phyloP scores from a whole-genome alignment of 1,139 yeast species.

The Saccharomycopsis hybrid region DNA sequence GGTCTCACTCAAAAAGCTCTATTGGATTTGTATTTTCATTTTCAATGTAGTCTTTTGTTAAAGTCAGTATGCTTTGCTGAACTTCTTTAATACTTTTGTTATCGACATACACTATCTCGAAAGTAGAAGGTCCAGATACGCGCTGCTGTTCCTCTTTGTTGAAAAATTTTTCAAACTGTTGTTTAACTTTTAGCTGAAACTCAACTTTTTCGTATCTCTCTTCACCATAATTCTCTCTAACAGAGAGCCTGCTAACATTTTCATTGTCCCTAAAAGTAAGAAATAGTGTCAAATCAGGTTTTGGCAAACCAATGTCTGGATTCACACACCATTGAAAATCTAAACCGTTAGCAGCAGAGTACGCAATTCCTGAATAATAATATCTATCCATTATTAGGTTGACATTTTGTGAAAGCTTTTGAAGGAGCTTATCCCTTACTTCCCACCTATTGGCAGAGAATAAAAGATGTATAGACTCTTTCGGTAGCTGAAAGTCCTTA shows the following conservation, averaged over 20 bases:
- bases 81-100: slow-evolving; percentile 53
- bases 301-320: slow-evolving; percentile 82
- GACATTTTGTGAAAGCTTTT: slow-evolving; percentile 44
- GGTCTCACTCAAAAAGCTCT: slow-evolving; percentile 1
- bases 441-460: slow-evolving; percentile 98
- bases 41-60: slow-evolving; percentile 8
- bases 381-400: slow-evolving; percentile 77
- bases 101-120: slow-evolving; percentile 55
- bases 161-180: slow-evolving; percentile 47
- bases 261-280: slow-evolving; percentile 45
- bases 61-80: slow-evolving; percentile 23
- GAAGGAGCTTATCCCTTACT: slow-evolving; percentile 42
- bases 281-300: slow-evolving; percentile 80
- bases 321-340: slow-evolving; percentile 66
- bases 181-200: slow-evolving; percentile 66
- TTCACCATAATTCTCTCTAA: slow-evolving; percentile 80
- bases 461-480: slow-evolving; percentile 76
- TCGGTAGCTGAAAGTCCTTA: slow-evolving; percentile 43
- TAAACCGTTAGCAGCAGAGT: slow-evolving; percentile 79
- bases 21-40: slow-evolving; percentile 1
- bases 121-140: slow-evolving; percentile 28
- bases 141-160: slow-evolving; percentile 27
- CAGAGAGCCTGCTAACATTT: slow-evolving; percentile 39
- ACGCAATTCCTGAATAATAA: slow-evolving; percentile 89
- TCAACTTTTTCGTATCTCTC: slow-evolving; percentile 78